These are phyloP conservation scores for Candida chauliodis DNA, from an alignment of 805 yeast species.

Conservation along the genomic window DNA sequence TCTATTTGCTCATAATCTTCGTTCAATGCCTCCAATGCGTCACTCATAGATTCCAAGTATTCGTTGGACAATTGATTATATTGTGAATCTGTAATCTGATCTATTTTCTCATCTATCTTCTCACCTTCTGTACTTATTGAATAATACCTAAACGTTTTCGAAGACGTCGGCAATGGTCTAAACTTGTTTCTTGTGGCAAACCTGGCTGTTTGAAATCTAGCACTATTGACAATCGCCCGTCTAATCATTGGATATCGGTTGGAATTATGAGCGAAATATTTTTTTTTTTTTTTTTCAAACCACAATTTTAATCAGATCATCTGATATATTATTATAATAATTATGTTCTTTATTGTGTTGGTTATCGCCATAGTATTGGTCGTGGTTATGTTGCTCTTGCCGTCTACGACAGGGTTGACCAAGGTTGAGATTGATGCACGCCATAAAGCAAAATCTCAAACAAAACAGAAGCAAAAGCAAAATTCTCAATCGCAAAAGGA, in stretches of 20 bases:
- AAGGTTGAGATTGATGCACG: slow-evolving; percentile 31
- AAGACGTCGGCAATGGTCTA: background rate
- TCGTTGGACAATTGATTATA: slow-evolving; percentile 65
- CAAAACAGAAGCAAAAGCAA: slow-evolving; percentile 4
- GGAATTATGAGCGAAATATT: slow-evolving; percentile 1
- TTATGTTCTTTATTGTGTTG: slow-evolving; percentile 38
- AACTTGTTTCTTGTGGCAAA: background rate
- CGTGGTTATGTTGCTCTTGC: slow-evolving; percentile 40
- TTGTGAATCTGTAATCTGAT: slow-evolving; percentile 42
- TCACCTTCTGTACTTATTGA: slow-evolving; percentile 49
- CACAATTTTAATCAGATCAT: slow-evolving; percentile 4
- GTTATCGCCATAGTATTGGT: slow-evolving; percentile 41
- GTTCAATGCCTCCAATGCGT: slow-evolving; percentile 62
- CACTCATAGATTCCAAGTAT: slow-evolving; percentile 66
- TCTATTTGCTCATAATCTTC: slow-evolving; percentile 66
- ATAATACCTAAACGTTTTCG: slow-evolving; percentile 5
- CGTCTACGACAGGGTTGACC: slow-evolving; percentile 50
- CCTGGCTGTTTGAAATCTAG: background rate
- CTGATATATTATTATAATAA: too few species aligned
- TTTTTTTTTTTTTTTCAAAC: slow-evolving; percentile 1
- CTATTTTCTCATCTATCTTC: slow-evolving; percentile 49
- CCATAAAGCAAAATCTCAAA: slow-evolving; percentile 11
- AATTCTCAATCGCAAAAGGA: slow-evolving; percentile 9
- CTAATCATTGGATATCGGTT: slow-evolving; percentile 5
- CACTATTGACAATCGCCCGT: background rate